These are phyloP conservation scores for Talaromyces atroroseus DNA, from an alignment of 2,329 filamentous ascomycete genomes.

Conservation along the genomic window DNA sequence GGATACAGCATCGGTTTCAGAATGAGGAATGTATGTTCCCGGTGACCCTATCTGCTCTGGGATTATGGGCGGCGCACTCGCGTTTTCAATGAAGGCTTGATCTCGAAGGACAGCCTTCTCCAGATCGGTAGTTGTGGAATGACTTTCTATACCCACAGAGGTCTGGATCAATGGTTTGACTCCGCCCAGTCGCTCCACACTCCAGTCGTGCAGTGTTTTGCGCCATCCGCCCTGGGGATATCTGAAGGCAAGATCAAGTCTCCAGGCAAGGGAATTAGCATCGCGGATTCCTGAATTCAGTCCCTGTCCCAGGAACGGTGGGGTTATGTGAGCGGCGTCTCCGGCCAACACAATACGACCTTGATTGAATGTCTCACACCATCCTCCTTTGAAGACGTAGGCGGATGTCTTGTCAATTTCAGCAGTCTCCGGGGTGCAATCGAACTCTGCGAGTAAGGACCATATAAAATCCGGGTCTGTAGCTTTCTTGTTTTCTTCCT, in stretches of 20 bases:
- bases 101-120: not conserved
- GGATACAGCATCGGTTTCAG: not conserved
- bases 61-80: not conserved
- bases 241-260: not conserved
- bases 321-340: not conserved
- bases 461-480: not conserved
- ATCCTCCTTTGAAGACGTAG: not conserved
- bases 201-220: not conserved
- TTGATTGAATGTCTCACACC: not conserved
- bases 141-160: not conserved
- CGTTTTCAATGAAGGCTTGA: not conserved
- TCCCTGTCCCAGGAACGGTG: not conserved
- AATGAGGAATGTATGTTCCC: not conserved
- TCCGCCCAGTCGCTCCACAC: not conserved
- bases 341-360: not conserved
- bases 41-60: not conserved
- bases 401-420: not conserved
- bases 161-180: not conserved
- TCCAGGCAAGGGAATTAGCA: constrained; percentile 1
- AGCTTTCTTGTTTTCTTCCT: not conserved
- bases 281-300: constrained; percentile 1
- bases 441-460: not conserved
- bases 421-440: not conserved
- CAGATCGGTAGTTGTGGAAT: not conserved
- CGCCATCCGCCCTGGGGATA: not conserved